Base-by-base conservation (phyloP, 768 basidiomycete species). In the Rhodotorula kratochvilovae region DNA sequence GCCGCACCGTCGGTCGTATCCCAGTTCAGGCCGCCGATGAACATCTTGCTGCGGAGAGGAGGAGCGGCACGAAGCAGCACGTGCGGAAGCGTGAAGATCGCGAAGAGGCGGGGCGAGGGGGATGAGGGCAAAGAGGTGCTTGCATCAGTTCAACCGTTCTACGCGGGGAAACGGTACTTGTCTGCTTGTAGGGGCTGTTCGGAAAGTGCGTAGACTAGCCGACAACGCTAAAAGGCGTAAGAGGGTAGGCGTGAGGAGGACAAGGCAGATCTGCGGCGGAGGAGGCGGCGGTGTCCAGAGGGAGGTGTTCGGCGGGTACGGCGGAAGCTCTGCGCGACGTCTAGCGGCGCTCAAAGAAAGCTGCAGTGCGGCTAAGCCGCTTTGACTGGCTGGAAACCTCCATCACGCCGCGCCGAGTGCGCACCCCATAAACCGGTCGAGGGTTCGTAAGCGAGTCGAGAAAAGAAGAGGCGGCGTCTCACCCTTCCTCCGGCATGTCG, bases 401-500 rank as follows among this genome's bases (percentile, higher is more conserved):
- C 39, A 39, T 39, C 39, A 39, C 39, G 39, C 39, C 13, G 39
- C 39, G 6, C 39, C 13, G 39, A 13, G 39, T 13, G 39, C 39
- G 39, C 6, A 13, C 13, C 39, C 39, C 39, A 7, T 39, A 6
- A 39, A 39, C 39, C 39, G 39, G 39, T 6, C 39, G 39, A 7
- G 39, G 39, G 13, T n/a, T n/a, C n/a, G n/a, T 17, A 46, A 21
- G 45, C 15, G 45, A 23, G 16, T 19, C 45, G 25, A 11, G 48
- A n/a, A n/a, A 1, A 21, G 25, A 25, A 29, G 59, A 66, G 73
- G 66, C 64, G 86, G 35, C 27, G 13, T 25, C 92, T 91, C 86
- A 97, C 94, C 93, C 93, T 90, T 95, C 93, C 77, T 96, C 94
- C 81, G 92, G 92, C 91, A 92, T 92, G 81, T 96, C 92, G 19